Conservation (phyloP, 768 basidiomycete genomes). For the Cystobasidium ongulense region DNA sequence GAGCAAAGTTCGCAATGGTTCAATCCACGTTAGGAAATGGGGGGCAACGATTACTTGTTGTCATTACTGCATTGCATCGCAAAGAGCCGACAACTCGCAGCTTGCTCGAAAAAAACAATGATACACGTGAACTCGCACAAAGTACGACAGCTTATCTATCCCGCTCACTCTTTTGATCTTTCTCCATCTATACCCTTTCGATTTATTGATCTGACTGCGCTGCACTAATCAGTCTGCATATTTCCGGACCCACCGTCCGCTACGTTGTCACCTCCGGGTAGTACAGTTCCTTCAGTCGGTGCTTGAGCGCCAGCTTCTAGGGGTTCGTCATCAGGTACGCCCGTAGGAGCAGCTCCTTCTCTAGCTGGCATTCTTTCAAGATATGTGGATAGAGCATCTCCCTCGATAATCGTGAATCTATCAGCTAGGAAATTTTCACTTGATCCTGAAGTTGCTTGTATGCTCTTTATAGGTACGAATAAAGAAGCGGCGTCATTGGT, state of each 20-base stretch:
- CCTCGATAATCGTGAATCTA: conserved; percentile 78
- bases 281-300: not conserved
- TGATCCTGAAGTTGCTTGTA: conserved; percentile 48
- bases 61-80: too few relatives aligned
- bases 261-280: not conserved
- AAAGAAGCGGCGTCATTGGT: not conserved
- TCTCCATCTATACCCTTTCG: not conserved
- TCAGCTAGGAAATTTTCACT: conserved; percentile 52
- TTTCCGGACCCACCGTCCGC: conserved; percentile 8
- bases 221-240: conserved; percentile 21
- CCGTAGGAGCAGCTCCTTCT: conserved; percentile 41
- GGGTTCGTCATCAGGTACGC: conserved; percentile 17
- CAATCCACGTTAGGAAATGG: too few relatives aligned
- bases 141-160: not conserved
- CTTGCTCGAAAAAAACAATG: not conserved
- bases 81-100: too few relatives aligned
- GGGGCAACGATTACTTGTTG: too few relatives aligned
- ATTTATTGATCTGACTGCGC: not conserved
- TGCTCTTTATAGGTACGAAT: conserved; percentile 50
- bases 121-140: not conserved
- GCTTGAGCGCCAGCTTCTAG: conserved; percentile 8
- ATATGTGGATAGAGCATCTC: conserved; percentile 64
- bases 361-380: conserved; percentile 71
- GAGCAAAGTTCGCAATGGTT: too few relatives aligned
- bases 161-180: not conserved